Evolutionary conservation across 2,329 filamentous ascomycete genomes (phyloP).

Genomic region (Penicillium sp.): DNA sequence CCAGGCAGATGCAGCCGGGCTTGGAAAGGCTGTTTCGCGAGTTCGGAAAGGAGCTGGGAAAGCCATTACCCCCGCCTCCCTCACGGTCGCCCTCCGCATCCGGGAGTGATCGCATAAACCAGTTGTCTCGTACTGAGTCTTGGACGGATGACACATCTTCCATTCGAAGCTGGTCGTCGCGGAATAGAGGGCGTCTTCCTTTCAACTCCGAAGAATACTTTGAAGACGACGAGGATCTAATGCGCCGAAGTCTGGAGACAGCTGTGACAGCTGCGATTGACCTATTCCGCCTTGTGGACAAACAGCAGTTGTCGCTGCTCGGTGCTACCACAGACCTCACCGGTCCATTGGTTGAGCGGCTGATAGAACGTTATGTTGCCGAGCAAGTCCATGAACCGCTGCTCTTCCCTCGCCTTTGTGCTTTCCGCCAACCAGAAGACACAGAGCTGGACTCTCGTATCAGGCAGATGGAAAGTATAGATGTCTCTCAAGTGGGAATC

Average conservation of each 20-base stretch:
- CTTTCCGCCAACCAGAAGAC: conserved; percentile 78
- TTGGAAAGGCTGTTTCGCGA: conserved; percentile 87
- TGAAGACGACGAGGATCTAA: conserved; percentile 87
- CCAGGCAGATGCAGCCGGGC: conserved; percentile 90
- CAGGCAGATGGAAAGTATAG: conserved; percentile 87
- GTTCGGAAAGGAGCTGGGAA: conserved; percentile 82
- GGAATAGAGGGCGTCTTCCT: conserved; percentile 42
- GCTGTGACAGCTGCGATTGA: conserved; percentile 93
- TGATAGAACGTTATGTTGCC: conserved; percentile 92
- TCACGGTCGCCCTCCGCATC: conserved; percentile 52
- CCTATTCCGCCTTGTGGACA: conserved; percentile 92
- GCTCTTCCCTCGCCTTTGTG: conserved; percentile 79
- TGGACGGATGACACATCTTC: conserved; percentile 42
- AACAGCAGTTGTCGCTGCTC: conserved; percentile 87
- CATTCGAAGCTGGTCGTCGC: conserved; percentile 36
- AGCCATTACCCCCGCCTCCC: conserved; percentile 75
- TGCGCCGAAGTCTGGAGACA: conserved; percentile 85
- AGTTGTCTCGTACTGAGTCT: conserved; percentile 30
- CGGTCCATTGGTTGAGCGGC: conserved; percentile 83
- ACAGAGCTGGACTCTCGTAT: conserved; percentile 86
- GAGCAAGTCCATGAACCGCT: conserved; percentile 86
- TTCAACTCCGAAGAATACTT: conserved; percentile 69
- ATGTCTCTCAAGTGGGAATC: conserved; percentile 93
- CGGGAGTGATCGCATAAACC: conserved; percentile 46
- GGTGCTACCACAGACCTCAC: conserved; percentile 93